These are phyloP conservation scores for Luffa acutangula DNA, from an alignment of 306 rosid genomes.

Conservation along the genomic window DNA sequence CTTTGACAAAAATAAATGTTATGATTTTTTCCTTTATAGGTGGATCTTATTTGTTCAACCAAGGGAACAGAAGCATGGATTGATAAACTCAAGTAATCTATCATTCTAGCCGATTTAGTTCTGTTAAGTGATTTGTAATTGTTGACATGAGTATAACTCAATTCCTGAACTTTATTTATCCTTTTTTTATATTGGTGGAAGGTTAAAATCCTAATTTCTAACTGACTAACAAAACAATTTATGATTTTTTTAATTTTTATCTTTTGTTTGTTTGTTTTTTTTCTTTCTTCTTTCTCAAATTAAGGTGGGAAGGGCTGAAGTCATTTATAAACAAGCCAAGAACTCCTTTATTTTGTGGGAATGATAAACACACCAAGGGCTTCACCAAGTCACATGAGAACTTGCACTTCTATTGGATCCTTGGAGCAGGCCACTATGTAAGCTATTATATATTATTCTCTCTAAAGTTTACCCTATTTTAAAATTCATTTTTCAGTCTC, in stretches of 20 bases:
- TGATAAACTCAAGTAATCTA: conserved; percentile 51
- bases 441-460: conserved; percentile 22
- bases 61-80: conserved; percentile 89
- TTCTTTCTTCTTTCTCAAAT: too few relatives aligned
- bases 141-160: too few relatives aligned
- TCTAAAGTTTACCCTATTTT: not conserved
- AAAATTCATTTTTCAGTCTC: not conserved
- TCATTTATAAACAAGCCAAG: conserved; percentile 39
- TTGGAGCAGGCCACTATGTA: conserved; percentile 94
- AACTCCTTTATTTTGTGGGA: conserved; percentile 51
- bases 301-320: conserved; percentile 74
- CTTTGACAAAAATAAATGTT: too few relatives aligned
- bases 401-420: conserved; percentile 87
- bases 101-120: not conserved
- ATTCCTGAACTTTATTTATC: too few relatives aligned
- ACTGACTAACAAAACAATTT: too few relatives aligned
- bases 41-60: conserved; percentile 83
- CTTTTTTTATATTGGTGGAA: too few relatives aligned
- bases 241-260: not conserved
- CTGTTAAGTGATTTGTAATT: not conserved
- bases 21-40: conserved; percentile 29
- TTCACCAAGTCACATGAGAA: conserved; percentile 55
- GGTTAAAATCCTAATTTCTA: not conserved
- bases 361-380: conserved; percentile 34
- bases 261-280: not conserved